Evolutionary conservation across 2,329 filamentous ascomycete genomes (phyloP).

Genomic region (Myriosclerotinia scirpicola): DNA sequence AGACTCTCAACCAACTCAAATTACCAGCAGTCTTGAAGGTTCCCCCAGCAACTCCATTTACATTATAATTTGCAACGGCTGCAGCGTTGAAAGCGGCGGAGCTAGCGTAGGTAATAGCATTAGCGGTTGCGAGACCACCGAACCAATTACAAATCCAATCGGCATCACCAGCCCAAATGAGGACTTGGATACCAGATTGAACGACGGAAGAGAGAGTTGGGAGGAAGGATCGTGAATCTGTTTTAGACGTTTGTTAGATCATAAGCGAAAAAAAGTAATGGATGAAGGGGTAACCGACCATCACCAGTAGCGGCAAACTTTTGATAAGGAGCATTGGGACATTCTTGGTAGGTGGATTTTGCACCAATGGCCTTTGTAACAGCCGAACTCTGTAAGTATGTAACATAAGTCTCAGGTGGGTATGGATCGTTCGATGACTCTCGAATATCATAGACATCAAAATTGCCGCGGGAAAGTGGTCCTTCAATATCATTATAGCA

Average conservation of each 20-base stretch:
- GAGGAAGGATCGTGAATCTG: constrained; percentile 47
- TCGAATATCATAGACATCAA: constrained; percentile 26
- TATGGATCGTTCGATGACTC: constrained; percentile 35
- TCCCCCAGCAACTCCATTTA: constrained; percentile 49
- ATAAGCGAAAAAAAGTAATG: background rate
- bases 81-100: constrained; percentile 45
- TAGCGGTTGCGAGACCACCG: constrained; percentile 49
- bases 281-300: constrained; percentile 32
- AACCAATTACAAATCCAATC: constrained; percentile 61
- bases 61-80: constrained; percentile 47
- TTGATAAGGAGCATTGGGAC: constrained; percentile 42
- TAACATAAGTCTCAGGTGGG: constrained; percentile 44
- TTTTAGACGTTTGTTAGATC: background rate
- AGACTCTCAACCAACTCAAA: constrained; percentile 51
- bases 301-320: constrained; percentile 47
- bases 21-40: constrained; percentile 53
- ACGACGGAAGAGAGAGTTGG: constrained; percentile 48
- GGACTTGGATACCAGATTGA: constrained; percentile 48
- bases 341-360: constrained; percentile 45
- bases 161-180: constrained; percentile 55
- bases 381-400: constrained; percentile 44
- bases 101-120: constrained; percentile 48
- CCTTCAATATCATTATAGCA: constrained; percentile 39
- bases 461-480: constrained; percentile 20
- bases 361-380: constrained; percentile 50